Evolutionary conservation across 805 yeast genomes (phyloP), one percentile per base, ranked within the genome.

Genomic region (Candida sanyiensis): DNA sequence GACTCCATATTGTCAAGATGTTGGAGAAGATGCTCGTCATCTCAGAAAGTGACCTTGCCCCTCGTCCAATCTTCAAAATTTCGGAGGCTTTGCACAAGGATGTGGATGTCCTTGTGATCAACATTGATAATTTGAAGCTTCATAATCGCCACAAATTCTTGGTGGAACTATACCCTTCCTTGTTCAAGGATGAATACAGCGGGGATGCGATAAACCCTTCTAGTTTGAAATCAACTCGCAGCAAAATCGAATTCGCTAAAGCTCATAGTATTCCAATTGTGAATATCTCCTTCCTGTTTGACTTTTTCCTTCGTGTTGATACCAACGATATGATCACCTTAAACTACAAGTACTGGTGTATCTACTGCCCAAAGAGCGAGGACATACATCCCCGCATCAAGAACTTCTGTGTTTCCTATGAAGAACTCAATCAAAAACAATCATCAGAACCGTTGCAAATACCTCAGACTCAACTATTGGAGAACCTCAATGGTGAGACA

Each of bases 31-130:
- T 70, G 21, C 50, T 37, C 30, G 83, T 18, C 78, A 81, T 19
- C 74, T 80, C 37, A 63, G 64, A 28, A 67, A 69, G 38, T 61
- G 68, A 15, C 5, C 17, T 12, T 3, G 28, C 19, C 12, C 27
- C 35, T 8, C 23, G 16, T 7, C 30, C 30, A n/a, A 18, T 27
- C 2, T 35, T 39, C 19, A 30, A 18, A 9, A n/a, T 39, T n/a
- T 7, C 33, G 10, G 32, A 39, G 9, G 69, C 72, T 28, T 64
- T 63, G 32, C 73, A 72, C 12, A 66, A 70, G 16, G 54, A 51
- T 21, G 76, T 76, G 19, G 98, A 93, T 61, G 98, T 98, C 1
- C 69, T 93, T 44, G 59, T 63, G 3, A 50, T 72, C 7, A 45
- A 51, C 11, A 66, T 63, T 33, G 64, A 76, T 12, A 39, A 46